Evolutionary conservation across 495 filamentous ascomycete genomes (phyloP).

Genomic region (Penicillium cataractarum): DNA sequence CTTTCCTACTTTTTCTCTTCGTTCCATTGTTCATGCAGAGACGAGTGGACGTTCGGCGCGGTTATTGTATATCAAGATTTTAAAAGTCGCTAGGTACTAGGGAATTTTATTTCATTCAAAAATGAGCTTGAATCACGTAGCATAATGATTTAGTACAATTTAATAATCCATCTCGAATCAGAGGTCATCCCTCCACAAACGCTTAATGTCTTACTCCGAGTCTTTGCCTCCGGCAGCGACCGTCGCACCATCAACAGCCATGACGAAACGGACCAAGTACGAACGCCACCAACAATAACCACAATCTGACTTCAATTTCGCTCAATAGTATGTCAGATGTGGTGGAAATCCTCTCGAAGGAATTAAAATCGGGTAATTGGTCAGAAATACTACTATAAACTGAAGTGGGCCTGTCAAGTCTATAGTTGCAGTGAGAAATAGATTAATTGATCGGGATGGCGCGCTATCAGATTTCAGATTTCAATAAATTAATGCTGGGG

Average conservation of each 20-base stretch:
- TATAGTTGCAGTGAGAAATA: conserved; percentile 2
- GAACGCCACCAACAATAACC: conserved; percentile 1
- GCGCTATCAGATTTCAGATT: conserved; percentile 9
- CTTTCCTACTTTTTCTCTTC: conserved; percentile 17
- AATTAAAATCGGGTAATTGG: background rate
- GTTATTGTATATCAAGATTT: conserved; percentile 32
- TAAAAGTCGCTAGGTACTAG: conserved; percentile 22
- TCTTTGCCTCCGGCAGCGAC: background rate
- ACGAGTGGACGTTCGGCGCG: conserved; percentile 34
- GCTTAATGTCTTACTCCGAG: background rate
- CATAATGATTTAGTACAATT: background rate
- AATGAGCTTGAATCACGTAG: background rate
- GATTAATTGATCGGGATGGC: conserved; percentile 10
- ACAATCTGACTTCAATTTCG: background rate
- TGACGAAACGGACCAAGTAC: background rate
- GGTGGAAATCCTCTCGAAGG: background rate
- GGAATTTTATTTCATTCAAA: background rate
- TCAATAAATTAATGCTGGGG: background rate
- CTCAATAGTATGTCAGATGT: background rate
- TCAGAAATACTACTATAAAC: background rate
- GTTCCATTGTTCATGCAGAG: conserved; percentile 21
- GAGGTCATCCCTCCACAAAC: background rate
- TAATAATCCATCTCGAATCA: background rate
- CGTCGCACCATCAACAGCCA: background rate
- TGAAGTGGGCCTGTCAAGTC: conserved; percentile 2